A percentile compares a stretch with the other conserved stretches of the same genome.
Evolutionary conservation across 1,139 yeast species (phyloP).

Genomic region (Eremothecium coryli): DNA sequence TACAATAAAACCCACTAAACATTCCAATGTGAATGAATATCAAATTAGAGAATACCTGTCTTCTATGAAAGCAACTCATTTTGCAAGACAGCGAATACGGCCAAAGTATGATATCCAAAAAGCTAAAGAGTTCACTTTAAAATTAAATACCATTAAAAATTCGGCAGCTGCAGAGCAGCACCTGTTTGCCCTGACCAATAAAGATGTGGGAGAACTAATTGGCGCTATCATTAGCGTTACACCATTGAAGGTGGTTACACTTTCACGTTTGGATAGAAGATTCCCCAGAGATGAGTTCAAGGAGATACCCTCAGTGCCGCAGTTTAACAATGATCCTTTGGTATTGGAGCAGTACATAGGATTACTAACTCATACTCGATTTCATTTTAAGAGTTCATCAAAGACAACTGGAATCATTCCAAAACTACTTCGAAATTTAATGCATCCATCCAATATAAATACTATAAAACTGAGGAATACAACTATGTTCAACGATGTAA

Average conservation of each 20-base stretch:
- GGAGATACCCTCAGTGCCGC: constrained; percentile 32
- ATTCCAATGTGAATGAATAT: too few species aligned
- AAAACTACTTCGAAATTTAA: constrained; percentile 32
- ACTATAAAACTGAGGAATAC: constrained; percentile 32
- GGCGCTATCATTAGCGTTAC: constrained; percentile 18
- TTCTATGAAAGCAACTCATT: constrained; percentile 20
- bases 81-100: constrained; percentile 17
- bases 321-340: constrained; percentile 21
- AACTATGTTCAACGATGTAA: constrained; percentile 37
- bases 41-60: constrained; percentile 18
- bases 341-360: constrained; percentile 31
- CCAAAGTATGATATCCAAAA: constrained; percentile 16
- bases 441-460: constrained; percentile 34
- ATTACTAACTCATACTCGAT: constrained; percentile 31
- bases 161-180: constrained; percentile 11
- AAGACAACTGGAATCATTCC: constrained; percentile 31
- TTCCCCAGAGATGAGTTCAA: constrained; percentile 20
- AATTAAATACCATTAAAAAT: constrained; percentile 12
- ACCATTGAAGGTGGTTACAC: constrained; percentile 7
- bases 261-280: constrained; percentile 6
- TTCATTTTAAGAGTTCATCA: constrained; percentile 30
- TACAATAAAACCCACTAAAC: too few species aligned
- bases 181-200: constrained; percentile 9
- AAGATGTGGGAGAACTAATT: constrained; percentile 16
- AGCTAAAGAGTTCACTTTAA: constrained; percentile 15